Percentiles rank a stretch among this genome's conserved stretches.
Conservation (phyloP, 208 protist genomes). For the Tritrichomonas foetus region DNA sequence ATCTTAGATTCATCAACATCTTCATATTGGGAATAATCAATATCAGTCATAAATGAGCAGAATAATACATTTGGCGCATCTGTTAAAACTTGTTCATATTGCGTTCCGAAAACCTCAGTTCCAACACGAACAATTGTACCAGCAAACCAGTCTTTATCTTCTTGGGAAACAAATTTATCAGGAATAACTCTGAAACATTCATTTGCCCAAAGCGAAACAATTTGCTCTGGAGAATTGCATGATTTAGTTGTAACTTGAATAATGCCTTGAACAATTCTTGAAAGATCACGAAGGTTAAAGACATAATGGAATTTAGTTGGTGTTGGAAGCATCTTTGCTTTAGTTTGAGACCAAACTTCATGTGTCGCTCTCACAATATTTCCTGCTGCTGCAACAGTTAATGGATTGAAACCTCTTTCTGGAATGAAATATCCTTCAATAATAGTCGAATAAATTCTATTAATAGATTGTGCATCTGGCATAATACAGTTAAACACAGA, state of each 20-base stretch:
- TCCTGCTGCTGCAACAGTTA: slow-evolving; percentile 46
- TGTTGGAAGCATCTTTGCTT: slow-evolving; percentile 81
- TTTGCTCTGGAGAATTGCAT: slow-evolving; percentile 65
- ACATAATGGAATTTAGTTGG: slow-evolving; percentile 96
- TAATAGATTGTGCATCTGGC: slow-evolving; percentile 78
- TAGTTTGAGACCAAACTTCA: slow-evolving; percentile 60
- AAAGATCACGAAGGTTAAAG: slow-evolving; percentile 93
- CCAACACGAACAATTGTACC: slow-evolving; percentile 71
- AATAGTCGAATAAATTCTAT: slow-evolving; percentile 73
- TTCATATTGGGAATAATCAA: slow-evolving; percentile 43
- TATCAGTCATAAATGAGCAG: slow-evolving; percentile 46
- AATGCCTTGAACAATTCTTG: slow-evolving; percentile 83
- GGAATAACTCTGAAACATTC: slow-evolving; percentile 89
- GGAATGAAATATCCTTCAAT: slow-evolving; percentile 53
- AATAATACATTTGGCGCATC: slow-evolving; percentile 47
- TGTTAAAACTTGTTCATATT: not conserved
- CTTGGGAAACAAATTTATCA: slow-evolving; percentile 83
- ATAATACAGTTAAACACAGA: slow-evolving; percentile 88
- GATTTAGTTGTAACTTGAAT: slow-evolving; percentile 73
- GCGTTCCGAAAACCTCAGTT: slow-evolving; percentile 51
- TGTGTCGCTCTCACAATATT: slow-evolving; percentile 58
- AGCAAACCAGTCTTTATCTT: slow-evolving; percentile 88
- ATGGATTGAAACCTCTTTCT: not conserved
- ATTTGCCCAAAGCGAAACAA: slow-evolving; percentile 87
- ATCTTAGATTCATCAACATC: slow-evolving; percentile 40